phyloP scores from a whole-genome alignment of 2,329 filamentous ascomycete species.

The Diplodia intermedia region DNA sequence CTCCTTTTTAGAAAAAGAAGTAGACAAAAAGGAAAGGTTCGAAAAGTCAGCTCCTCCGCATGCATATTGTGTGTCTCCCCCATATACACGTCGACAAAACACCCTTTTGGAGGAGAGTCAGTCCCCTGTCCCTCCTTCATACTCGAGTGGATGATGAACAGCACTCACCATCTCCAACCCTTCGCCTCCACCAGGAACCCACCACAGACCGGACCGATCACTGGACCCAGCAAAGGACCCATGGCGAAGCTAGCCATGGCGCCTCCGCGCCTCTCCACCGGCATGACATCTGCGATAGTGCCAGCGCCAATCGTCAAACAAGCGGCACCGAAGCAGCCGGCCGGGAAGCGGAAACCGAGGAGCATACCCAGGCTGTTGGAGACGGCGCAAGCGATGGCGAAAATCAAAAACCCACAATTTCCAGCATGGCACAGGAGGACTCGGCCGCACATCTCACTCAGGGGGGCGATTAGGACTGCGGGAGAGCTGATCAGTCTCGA shows the following conservation, averaged over 20 bases:
- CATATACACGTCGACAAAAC: slow-evolving; percentile 37
- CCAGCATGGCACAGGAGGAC: slow-evolving; percentile 44
- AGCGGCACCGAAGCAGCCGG: slow-evolving; percentile 44
- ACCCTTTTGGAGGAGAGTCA: slow-evolving; percentile 33
- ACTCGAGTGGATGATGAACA: not conserved
- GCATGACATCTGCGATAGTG: slow-evolving; percentile 48
- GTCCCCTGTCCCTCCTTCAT: not conserved
- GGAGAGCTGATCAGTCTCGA: slow-evolving; percentile 54
- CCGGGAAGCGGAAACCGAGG: slow-evolving; percentile 48
- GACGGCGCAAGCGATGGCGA: slow-evolving; percentile 54
- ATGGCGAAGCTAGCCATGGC: slow-evolving; percentile 49
- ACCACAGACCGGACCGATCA: slow-evolving; percentile 45
- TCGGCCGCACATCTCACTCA: slow-evolving; percentile 48
- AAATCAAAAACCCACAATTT: slow-evolving; percentile 60
- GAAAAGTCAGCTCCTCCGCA: too few species aligned
- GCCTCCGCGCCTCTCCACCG: slow-evolving; percentile 43
- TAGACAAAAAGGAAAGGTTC: too few species aligned
- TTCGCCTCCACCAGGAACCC: slow-evolving; percentile 45
- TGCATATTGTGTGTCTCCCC: too few species aligned
- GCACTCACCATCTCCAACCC: slow-evolving; percentile 44
- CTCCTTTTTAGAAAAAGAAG: too few species aligned
- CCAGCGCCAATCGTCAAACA: slow-evolving; percentile 47
- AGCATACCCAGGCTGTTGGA: slow-evolving; percentile 47
- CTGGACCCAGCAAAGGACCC: slow-evolving; percentile 47
- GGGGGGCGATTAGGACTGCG: slow-evolving; percentile 44